Percentiles rank a stretch among this genome's conserved stretches.
Evolutionary conservation across 148 eudicot species (phyloP).

Genomic region (Rheum nobile): DNA sequence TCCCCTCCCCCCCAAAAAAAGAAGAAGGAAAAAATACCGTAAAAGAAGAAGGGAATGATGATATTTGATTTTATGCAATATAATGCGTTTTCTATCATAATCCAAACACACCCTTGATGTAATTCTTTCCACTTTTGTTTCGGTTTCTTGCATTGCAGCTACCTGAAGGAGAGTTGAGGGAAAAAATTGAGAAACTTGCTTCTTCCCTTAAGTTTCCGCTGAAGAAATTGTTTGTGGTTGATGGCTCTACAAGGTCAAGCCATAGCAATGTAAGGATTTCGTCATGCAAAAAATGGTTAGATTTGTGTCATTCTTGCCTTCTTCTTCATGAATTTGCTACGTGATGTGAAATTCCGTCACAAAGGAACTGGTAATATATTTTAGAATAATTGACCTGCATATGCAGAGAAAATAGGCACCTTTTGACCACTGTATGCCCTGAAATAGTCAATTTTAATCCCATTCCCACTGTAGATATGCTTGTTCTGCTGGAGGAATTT

Average conservation of each 20-base stretch:
- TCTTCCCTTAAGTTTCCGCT: constrained; percentile 88
- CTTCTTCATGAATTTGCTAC: neutral
- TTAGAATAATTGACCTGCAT: neutral
- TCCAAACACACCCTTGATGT: too few relatives aligned
- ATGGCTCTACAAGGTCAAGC: constrained; percentile 97
- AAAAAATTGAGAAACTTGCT: constrained; percentile 82
- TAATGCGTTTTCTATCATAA: too few relatives aligned
- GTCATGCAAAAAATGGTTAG: neutral
- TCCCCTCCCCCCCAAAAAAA: neutral
- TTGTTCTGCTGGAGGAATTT: neutral
- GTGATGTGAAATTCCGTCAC: neutral
- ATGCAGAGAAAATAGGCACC: neutral
- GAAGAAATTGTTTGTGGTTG: constrained; percentile 94
- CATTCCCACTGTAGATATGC: neutral
- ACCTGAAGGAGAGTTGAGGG: constrained; percentile 76
- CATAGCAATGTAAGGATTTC: constrained; percentile 88
- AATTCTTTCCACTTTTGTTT: neutral
- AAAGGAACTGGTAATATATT: neutral
- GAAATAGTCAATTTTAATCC: neutral
- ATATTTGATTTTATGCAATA: neutral
- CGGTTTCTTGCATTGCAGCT: constrained; percentile 42
- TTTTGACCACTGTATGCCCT: neutral
- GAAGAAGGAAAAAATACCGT: neutral
- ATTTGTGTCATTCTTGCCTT: neutral
- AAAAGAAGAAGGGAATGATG: neutral